phyloP scores from a whole-genome alignment of 2,329 filamentous ascomycete genomes.

The Zymoseptoria brevis region DNA sequence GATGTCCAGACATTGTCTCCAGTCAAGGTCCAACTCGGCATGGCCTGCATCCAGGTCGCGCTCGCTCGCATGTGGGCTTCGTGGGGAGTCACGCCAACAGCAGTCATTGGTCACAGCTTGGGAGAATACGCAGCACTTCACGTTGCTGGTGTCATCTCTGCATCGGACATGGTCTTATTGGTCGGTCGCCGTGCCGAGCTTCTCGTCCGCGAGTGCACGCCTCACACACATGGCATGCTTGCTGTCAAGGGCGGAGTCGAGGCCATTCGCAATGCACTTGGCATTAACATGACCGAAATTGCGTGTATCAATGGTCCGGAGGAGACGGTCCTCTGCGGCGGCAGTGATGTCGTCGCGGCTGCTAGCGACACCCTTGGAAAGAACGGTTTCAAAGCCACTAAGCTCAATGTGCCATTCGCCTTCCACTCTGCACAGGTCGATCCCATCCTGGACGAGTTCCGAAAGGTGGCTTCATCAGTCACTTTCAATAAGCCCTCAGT shows the following conservation, averaged over 20 bases:
- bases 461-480: slow-evolving; percentile 46
- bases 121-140: slow-evolving; percentile 69
- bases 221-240: slow-evolving; percentile 60
- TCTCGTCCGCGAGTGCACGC: slow-evolving; percentile 56
- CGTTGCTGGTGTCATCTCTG: slow-evolving; percentile 62
- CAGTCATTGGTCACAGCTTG: slow-evolving; percentile 52
- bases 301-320: slow-evolving; percentile 70
- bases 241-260: slow-evolving; percentile 48
- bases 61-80: slow-evolving; percentile 46
- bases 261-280: slow-evolving; percentile 46
- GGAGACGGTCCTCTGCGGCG: slow-evolving; percentile 66
- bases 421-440: slow-evolving; percentile 61
- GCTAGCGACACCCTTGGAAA: slow-evolving; percentile 43
- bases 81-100: slow-evolving; percentile 47
- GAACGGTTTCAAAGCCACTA: slow-evolving; percentile 52
- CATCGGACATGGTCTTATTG: slow-evolving; percentile 62
- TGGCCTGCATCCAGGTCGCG: slow-evolving; percentile 47
- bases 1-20: slow-evolving; percentile 45
- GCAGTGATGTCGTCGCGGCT: slow-evolving; percentile 51
- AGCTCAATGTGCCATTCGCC: slow-evolving; percentile 58
- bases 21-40: slow-evolving; percentile 45
- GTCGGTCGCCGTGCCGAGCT: slow-evolving; percentile 61
- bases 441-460: slow-evolving; percentile 54
- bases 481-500: slow-evolving; percentile 51
- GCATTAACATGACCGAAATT: slow-evolving; percentile 44